Conservation (phyloP, 495 filamentous ascomycete species). For the Lichenothelia convexa region DNA sequence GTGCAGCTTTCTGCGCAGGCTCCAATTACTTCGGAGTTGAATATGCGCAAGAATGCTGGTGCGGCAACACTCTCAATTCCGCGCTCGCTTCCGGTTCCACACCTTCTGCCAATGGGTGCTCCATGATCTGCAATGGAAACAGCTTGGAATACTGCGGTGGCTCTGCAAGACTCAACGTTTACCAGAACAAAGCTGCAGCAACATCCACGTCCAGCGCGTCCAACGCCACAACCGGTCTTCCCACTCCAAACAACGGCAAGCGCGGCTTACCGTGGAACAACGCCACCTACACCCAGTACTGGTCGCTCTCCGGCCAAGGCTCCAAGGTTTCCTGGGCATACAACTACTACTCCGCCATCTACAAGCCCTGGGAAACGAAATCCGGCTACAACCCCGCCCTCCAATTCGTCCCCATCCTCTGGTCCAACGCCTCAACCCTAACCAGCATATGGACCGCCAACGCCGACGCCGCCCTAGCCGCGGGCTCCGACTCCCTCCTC, state of each 20-base stretch:
- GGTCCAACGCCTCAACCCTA: background rate
- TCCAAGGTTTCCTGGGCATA: background rate
- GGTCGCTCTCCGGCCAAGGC: background rate
- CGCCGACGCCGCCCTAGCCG: background rate
- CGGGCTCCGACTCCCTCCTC: background rate
- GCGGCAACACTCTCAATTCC: constrained; percentile 14
- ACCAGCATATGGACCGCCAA: background rate
- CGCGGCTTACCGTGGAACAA: background rate
- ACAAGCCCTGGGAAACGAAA: no score
- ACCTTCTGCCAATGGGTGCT: constrained; percentile 7
- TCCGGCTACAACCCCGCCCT: background rate
- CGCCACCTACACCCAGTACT: background rate
- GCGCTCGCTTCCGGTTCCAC: background rate
- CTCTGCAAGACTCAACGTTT: constrained; percentile 6
- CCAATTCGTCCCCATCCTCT: background rate
- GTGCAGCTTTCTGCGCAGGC: constrained; percentile 15
- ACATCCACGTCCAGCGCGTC: no score
- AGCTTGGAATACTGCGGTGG: constrained; percentile 10
- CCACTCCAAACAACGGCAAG: background rate
- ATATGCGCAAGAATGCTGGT: constrained; percentile 23
- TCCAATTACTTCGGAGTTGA: constrained; percentile 22
- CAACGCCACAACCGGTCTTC: background rate
- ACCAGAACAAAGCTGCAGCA: no score
- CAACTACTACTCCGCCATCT: background rate
- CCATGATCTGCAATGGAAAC: constrained; percentile 5